A percentile compares a stretch with the other conserved stretches of the same genome.
phyloP scores from a whole-genome alignment of 1,139 yeast species.

The Diutina scorzettiae region DNA sequence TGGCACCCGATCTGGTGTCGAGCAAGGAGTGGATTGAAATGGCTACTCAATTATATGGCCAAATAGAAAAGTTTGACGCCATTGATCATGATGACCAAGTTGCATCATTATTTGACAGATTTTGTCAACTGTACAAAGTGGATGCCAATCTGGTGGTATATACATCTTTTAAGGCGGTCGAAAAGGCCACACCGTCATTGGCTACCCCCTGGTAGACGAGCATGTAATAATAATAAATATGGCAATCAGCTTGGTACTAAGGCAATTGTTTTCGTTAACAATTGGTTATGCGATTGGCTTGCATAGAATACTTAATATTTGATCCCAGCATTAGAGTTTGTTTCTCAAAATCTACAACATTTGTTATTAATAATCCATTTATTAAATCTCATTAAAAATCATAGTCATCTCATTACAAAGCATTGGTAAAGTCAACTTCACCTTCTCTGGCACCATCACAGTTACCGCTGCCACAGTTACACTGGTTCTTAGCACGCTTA shows the following conservation, averaged over 20 bases:
- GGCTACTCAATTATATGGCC: constrained; percentile 19
- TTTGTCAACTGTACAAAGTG: background rate
- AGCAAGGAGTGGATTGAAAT: constrained; percentile 33
- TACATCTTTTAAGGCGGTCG: background rate
- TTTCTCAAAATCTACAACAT: too few relatives aligned
- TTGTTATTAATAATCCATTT: too few relatives aligned
- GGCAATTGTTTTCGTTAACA: too few relatives aligned
- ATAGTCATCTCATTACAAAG: too few relatives aligned
- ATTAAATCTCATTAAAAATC: too few relatives aligned
- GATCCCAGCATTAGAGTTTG: too few relatives aligned
- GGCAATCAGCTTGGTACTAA: too few relatives aligned
- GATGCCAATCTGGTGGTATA: background rate
- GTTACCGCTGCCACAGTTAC: constrained; percentile 31
- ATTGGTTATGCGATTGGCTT: too few relatives aligned
- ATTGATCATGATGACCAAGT: background rate
- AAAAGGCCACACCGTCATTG: background rate
- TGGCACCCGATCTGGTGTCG: constrained; percentile 26
- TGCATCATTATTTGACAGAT: background rate
- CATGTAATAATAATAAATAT: too few relatives aligned
- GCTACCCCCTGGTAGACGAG: constrained; percentile 2
- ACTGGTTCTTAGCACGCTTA: constrained; percentile 26
- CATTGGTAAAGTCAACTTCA: constrained; percentile 29
- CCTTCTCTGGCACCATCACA: constrained; percentile 36
- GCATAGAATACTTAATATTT: too few relatives aligned
- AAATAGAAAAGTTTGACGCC: constrained; percentile 13